A percentile compares a stretch with the other conserved stretches of the same genome.
Conservation (phyloP, 2,329 filamentous ascomycete species). For the Colletotrichum tanaceti region DNA sequence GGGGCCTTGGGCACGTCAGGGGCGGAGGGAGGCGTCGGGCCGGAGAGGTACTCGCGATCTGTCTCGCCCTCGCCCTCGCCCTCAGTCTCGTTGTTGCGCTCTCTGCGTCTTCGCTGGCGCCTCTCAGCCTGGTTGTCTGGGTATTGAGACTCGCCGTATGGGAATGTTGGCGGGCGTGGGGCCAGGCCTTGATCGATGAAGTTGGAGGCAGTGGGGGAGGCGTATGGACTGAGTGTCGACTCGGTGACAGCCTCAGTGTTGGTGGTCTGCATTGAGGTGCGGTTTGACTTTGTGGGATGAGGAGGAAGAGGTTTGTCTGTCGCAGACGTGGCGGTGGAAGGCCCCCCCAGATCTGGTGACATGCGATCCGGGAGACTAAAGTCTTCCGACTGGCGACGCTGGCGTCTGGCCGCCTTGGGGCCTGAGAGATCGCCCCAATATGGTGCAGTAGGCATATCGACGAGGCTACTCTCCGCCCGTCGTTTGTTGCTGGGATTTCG, state of each 20-base stretch:
- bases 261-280: constrained; percentile 67
- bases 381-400: constrained; percentile 41
- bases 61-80: constrained; percentile 30
- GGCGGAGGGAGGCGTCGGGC: constrained; percentile 60
- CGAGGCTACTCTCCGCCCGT: constrained; percentile 46
- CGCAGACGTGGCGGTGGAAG: constrained; percentile 39
- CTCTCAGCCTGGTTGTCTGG: constrained; percentile 58
- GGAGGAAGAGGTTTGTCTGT: constrained; percentile 19
- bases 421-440: constrained; percentile 63
- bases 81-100: constrained; percentile 49
- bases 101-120: constrained; percentile 56
- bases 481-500: constrained; percentile 41
- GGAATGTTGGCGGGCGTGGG: constrained; percentile 69
- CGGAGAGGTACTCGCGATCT: constrained; percentile 51
- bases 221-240: constrained; percentile 68
- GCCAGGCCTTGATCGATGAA: constrained; percentile 65
- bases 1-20: constrained; percentile 72
- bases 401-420: constrained; percentile 42
- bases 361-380: constrained; percentile 34
- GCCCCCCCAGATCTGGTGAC: constrained; percentile 42
- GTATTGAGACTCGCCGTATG: constrained; percentile 58
- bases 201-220: constrained; percentile 64
- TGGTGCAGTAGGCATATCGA: constrained; percentile 48
- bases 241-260: constrained; percentile 67
- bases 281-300: constrained; percentile 51